Conservation (phyloP, 2,329 filamentous ascomycete genomes). For the Trichoderma sp. region DNA sequence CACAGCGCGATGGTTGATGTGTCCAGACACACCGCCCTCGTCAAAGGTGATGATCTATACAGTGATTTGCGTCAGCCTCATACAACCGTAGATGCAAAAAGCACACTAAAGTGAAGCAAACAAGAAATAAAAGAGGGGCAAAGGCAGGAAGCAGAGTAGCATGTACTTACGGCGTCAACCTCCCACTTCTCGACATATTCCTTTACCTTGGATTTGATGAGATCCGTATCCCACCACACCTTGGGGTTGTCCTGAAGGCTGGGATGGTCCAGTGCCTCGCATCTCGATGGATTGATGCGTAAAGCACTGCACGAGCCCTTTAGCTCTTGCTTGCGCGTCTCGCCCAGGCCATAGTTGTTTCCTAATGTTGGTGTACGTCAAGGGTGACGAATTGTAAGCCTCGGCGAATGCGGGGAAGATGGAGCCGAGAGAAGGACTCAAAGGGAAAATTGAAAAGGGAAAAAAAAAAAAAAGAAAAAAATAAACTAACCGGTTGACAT, state of each 20-base stretch:
- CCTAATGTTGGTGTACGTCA: conserved; percentile 28
- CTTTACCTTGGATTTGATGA: conserved; percentile 41
- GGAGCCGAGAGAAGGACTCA: neutral
- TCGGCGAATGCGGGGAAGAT: conserved; percentile 8
- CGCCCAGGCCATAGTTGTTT: conserved; percentile 41
- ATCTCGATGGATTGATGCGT: conserved; percentile 37
- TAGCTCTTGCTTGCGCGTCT: conserved; percentile 37
- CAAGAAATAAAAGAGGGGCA: neutral
- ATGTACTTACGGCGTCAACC: conserved; percentile 36
- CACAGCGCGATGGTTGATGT: conserved; percentile 47
- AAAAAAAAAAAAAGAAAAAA: neutral
- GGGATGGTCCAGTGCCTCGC: conserved; percentile 41
- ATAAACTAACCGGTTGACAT: conserved; percentile 39
- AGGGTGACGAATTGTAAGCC: neutral
- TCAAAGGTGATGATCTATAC: conserved; percentile 47
- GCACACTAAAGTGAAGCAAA: neutral
- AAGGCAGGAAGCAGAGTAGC: neutral
- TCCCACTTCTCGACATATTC: conserved; percentile 44
- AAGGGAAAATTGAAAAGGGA: too few relatives aligned
- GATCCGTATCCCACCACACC: conserved; percentile 44
- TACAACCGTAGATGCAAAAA: neutral
- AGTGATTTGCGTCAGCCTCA: conserved; percentile 10
- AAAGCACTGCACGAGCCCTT: conserved; percentile 38
- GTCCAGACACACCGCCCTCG: conserved; percentile 45
- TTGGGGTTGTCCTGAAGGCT: conserved; percentile 46